Evolutionary conservation across 352 stramenopile species (phyloP), one percentile per base, ranked within the genome.

Genomic region (Pythium vanterpoolii): DNA sequence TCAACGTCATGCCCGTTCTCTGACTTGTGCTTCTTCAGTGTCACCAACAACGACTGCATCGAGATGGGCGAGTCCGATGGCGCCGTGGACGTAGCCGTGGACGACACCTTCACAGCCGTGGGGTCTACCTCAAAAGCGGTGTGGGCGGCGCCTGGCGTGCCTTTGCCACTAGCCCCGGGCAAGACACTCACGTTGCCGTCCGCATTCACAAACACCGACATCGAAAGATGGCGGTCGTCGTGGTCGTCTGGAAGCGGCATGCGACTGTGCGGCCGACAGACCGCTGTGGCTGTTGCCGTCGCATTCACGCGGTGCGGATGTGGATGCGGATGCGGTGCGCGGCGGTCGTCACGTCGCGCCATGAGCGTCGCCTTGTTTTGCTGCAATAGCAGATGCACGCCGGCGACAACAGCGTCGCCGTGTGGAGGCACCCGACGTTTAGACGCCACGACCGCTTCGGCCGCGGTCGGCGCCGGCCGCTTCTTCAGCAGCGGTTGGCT

Each of bases 1-100:
- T 64, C 46, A 24, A 21, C 0, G 13, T 64, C 46, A 24, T 27
- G 28, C 9, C 55, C 61, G 45, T 75, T 55, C 0, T 59, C 62
- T 43, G 78, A 45, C 24, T 78, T 81, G 44, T 74, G 72, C 66
- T 85, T 86, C 67, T 89, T 85, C 40, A 89, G 67, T 49, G 73
- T 85, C 64, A 82, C 79, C 3, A 89, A 69, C 27, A 89, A 69
- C 56, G 76, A 83, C 47, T 80, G 76, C 79, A 89, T 89, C 28
- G 79, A 89, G 60, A 89, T 86, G 61, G 49, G 62, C 46, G 60
- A 60, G 58, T 60, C 60, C 31, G 19, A 5, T n/a, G 50, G 18
- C n/a, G 36, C 44, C 33, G 24, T 40, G 11, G 45, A 24, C 36
- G 23, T 46, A 9, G 54, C 13, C 34, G 43, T 47, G 10, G 45